phyloP scores from a whole-genome alignment of 1,139 yeast species.

The Keqinozyma sinolaborantium region DNA sequence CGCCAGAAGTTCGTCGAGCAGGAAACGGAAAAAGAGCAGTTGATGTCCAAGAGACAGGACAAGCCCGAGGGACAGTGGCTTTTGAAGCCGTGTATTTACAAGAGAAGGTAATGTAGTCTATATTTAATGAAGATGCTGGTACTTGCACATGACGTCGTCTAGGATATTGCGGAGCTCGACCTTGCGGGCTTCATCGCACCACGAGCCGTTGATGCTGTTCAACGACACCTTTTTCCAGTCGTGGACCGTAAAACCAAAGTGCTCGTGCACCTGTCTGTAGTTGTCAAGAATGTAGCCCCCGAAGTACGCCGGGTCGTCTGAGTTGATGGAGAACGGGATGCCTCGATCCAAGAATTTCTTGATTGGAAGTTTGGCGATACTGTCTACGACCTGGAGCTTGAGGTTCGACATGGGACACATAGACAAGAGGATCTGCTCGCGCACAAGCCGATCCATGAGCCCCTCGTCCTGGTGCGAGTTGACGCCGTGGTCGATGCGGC shows the following conservation, averaged over 20 bases:
- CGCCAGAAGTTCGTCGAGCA: slow-evolving; percentile 71
- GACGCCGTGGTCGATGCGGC: slow-evolving; percentile 79
- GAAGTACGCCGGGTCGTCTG: slow-evolving; percentile 85
- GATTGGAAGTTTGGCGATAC: slow-evolving; percentile 65
- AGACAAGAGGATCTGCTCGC: slow-evolving; percentile 52
- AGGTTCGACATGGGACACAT: slow-evolving; percentile 77
- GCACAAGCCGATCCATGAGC: slow-evolving; percentile 53
- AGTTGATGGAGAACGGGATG: slow-evolving; percentile 73
- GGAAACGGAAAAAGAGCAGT: slow-evolving; percentile 57
- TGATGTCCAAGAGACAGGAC: slow-evolving; percentile 52
- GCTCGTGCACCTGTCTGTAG: slow-evolving; percentile 59
- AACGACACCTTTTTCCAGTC: slow-evolving; percentile 59
- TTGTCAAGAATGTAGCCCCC: slow-evolving; percentile 81
- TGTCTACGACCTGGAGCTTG: slow-evolving; percentile 67
- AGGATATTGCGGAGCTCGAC: slow-evolving; percentile 39
- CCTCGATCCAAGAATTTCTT: slow-evolving; percentile 52
- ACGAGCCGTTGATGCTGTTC: slow-evolving; percentile 66
- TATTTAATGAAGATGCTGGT: slow-evolving; percentile 10
- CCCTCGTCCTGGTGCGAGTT: slow-evolving; percentile 53
- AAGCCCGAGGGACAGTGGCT: slow-evolving; percentile 83
- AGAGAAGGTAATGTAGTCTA: slow-evolving; percentile 61
- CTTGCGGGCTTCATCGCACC: slow-evolving; percentile 57
- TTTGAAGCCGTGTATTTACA: slow-evolving; percentile 92
- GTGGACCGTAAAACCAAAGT: slow-evolving; percentile 53
- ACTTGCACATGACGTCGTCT: slow-evolving; percentile 46